phyloP scores from a whole-genome alignment of 371 early-diverging fungal genomes.

The Mucor saturninus region DNA sequence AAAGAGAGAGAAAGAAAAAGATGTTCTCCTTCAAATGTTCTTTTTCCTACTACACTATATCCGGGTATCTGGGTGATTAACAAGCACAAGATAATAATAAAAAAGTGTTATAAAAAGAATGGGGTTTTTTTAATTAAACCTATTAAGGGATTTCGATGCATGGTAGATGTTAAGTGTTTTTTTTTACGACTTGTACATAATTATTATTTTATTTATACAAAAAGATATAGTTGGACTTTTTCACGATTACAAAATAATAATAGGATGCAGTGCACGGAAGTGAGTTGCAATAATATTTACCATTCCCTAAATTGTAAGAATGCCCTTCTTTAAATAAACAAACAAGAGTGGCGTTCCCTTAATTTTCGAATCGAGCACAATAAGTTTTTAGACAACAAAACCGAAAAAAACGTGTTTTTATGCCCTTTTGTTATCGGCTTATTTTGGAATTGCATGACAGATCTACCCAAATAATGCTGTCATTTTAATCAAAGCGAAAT shows the following conservation, averaged over 20 bases:
- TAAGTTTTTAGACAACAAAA: background rate
- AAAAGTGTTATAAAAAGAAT: slow-evolving; percentile 2
- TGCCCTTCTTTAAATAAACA: background rate
- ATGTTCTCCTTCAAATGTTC: background rate
- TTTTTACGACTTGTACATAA: slow-evolving; percentile 8
- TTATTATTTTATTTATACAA: background rate
- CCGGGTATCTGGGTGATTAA: slow-evolving; percentile 18
- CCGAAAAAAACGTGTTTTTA: background rate
- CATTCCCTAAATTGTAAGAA: background rate
- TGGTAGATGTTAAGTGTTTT: background rate
- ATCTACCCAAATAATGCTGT: slow-evolving; percentile 1
- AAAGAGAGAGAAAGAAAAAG: too few species aligned
- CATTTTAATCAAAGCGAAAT: background rate
- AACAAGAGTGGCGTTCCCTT: background rate
- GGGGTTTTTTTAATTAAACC: slow-evolving; percentile 18
- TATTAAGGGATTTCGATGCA: slow-evolving; percentile 7
- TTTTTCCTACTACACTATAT: background rate
- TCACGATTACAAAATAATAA: background rate
- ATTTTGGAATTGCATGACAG: slow-evolving; percentile 3
- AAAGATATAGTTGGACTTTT: background rate
- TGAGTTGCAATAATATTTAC: slow-evolving; percentile 4
- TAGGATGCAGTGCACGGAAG: slow-evolving; percentile 12
- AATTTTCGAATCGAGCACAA: too few species aligned
- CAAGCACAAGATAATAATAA: background rate
- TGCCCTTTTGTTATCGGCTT: slow-evolving; percentile 1